Base-by-base conservation (phyloP, 768 basidiomycete species). In the Serendipita sp. region DNA sequence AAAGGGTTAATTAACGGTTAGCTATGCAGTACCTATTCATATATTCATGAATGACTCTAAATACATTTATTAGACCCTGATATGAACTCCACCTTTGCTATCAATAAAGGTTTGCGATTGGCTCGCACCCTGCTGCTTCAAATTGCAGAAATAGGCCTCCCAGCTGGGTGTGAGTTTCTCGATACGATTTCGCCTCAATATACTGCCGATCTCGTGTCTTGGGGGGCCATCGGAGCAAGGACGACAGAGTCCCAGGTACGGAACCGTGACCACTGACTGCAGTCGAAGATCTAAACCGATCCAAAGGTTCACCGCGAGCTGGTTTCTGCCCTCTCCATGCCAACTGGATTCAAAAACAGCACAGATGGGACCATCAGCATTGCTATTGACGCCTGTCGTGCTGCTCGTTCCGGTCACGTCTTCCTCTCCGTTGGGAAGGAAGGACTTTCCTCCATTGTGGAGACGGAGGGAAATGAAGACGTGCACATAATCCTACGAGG, bases 401-500 rank as follows among this genome's bases (percentile, higher is more conserved):
- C 95, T 15, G 94, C 96, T 16, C 82, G 84, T 65, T 81, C 82
- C 64, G 89, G 90, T 1, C 95, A 99, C 74, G 91, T 93, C 65
- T 99, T 99, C 83, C 80, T 99, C 16, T 88, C 86, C 68, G 96
- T 99, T 36, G 96, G 94, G 34, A 97, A 98, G 76, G 93, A 96
- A 74, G 95, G 95, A 11, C 74, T 94, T 69, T 90, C 88, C 69
- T 88, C 89, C 71, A 93, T 98, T 68, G 86, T 98, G 64, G 95
- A 98, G 78, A 98, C 96, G 0, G 84, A 86, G 52, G 52, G 52
- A 11, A 53, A 53, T 53, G 15, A 15, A 31, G 90, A 96, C 73
- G 87, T 96, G 15, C 96, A 99, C 72, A 86, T 98, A 69, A 97
- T 98, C 74, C 84, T 98, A 50, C 87, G 96, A 63, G 95, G 96